Conservation (phyloP, 140 eudicot species). For the Senecio squalidus region DNA sequence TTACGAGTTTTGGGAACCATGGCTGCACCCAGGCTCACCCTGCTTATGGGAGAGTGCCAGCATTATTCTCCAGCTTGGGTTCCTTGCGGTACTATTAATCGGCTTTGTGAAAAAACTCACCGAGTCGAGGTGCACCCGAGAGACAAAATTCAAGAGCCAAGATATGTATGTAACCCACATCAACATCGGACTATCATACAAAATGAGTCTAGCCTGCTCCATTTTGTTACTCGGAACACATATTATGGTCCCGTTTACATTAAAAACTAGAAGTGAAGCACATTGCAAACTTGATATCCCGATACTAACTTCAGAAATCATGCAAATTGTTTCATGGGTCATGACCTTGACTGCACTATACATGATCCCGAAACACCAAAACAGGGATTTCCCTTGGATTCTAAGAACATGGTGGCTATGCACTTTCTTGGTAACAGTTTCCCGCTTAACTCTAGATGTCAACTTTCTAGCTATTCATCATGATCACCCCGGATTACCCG, state of each 20-base stretch:
- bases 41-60: constrained; percentile 74
- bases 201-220: constrained; percentile 48
- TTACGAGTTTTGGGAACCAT: constrained; percentile 33
- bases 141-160: constrained; percentile 28
- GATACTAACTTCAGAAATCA: constrained; percentile 43
- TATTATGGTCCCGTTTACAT: constrained; percentile 29
- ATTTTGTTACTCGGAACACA: constrained; percentile 55
- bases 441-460: constrained; percentile 46
- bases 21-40: constrained; percentile 52
- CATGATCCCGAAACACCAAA: constrained; percentile 30
- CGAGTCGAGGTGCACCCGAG: constrained; percentile 26
- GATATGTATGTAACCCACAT: constrained; percentile 36
- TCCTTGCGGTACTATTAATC: constrained; percentile 55
- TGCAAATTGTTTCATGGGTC: constrained; percentile 72
- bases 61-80: constrained; percentile 61
- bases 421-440: constrained; percentile 54
- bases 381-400: constrained; percentile 52
- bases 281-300: constrained; percentile 37
- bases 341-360: constrained; percentile 41
- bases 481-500: constrained; percentile 28
- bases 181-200: constrained; percentile 43
- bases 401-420: constrained; percentile 83
- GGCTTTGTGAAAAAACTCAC: constrained; percentile 29
- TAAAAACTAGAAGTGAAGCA: constrained; percentile 30
- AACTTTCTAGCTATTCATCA: constrained; percentile 31